Conservation (phyloP, 2,329 filamentous ascomycete genomes). For the Xylaria sp. region DNA sequence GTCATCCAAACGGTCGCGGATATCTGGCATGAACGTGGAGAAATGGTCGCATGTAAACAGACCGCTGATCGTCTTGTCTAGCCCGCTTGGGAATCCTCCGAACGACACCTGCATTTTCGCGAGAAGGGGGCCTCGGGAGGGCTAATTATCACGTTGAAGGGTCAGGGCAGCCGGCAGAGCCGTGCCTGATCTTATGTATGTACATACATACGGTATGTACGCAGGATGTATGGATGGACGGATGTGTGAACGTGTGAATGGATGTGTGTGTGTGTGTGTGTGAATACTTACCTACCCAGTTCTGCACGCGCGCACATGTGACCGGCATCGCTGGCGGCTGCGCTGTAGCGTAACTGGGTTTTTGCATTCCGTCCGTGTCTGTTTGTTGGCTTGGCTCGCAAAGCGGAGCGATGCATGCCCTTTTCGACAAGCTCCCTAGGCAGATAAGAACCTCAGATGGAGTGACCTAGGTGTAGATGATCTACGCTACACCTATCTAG, state of each 20-base stretch:
- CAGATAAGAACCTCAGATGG: neutral
- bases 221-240: no score
- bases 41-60: slow-evolving; percentile 36
- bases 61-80: slow-evolving; percentile 37
- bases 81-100: slow-evolving; percentile 31
- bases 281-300: neutral
- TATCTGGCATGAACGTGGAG: slow-evolving; percentile 39
- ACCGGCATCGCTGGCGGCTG: neutral
- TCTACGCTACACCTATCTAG: slow-evolving; percentile 1
- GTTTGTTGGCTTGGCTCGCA: neutral
- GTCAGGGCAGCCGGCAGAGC: slow-evolving; percentile 4
- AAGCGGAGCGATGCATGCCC: slow-evolving; percentile 7
- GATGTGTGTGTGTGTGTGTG: neutral
- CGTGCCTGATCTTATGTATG: neutral
- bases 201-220: no score
- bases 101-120: slow-evolving; percentile 28
- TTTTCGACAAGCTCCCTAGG: neutral
- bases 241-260: neutral
- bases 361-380: neutral
- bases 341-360: neutral
- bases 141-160: slow-evolving; percentile 29
- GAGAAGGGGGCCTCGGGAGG: slow-evolving; percentile 9
- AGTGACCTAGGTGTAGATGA: slow-evolving; percentile 12
- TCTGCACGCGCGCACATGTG: neutral
- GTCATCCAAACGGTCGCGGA: slow-evolving; percentile 35